Percentiles rank a stretch among this genome's conserved stretches.
Conservation (phyloP, 768 basidiomycete genomes). For the Psilocybe cyanescens region DNA sequence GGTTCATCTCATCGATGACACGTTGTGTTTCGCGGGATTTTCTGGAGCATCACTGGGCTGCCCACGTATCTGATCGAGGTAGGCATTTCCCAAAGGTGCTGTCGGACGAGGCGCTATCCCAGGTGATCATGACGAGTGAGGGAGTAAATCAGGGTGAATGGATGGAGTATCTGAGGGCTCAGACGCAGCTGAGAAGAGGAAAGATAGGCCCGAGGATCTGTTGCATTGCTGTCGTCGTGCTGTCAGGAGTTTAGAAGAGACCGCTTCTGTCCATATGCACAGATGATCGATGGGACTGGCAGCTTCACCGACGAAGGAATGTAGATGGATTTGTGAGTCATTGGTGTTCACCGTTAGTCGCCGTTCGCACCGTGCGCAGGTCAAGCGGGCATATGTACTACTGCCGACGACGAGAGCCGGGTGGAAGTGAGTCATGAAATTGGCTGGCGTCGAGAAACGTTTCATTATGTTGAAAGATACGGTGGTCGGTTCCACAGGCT, state of each 20-base stretch:
- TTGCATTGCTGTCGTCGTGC: not conserved
- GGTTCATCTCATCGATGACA: no score
- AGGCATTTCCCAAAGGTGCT: constrained; percentile 11
- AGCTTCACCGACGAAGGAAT: not conserved
- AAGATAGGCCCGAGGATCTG: not conserved
- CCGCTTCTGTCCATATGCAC: not conserved
- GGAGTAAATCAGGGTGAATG: constrained; percentile 1
- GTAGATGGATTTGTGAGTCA: not conserved
- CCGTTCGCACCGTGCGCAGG: no score
- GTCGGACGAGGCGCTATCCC: not conserved
- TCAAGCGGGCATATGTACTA: no score
- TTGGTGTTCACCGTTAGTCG: not conserved
- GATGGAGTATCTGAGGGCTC: not conserved
- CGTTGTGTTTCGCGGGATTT: no score
- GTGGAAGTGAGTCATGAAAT: not conserved
- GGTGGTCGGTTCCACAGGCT: not conserved
- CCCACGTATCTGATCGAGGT: not conserved
- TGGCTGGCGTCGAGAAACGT: constrained; percentile 5
- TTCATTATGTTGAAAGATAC: constrained; percentile 1
- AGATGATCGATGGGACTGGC: not conserved
- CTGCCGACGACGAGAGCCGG: no score
- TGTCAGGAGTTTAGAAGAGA: not conserved
- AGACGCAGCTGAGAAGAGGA: not conserved
- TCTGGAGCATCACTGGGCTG: no score
- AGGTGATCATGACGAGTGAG: not conserved